phyloP scores from a whole-genome alignment of 106 monocot species.

The Hemerocallis citrina region DNA sequence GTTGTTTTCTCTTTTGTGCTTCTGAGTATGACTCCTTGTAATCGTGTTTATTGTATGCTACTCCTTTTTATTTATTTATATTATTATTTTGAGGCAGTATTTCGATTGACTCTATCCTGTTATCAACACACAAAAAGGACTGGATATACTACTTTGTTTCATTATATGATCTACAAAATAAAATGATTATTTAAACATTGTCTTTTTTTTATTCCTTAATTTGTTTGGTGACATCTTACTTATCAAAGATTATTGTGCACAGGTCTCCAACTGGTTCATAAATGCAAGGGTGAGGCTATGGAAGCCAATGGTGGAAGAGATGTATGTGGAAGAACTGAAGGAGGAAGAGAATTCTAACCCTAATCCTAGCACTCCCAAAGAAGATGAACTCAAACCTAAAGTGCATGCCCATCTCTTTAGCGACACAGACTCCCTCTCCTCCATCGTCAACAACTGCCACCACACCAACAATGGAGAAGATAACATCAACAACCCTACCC shows the following conservation, averaged over 20 bases:
- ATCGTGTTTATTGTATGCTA: too few species aligned
- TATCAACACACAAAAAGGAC: neutral
- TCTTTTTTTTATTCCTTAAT: neutral
- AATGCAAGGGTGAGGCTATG: constrained; percentile 78
- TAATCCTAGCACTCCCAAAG: constrained; percentile 17
- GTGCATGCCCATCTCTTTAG: neutral
- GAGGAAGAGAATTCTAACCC: constrained; percentile 22
- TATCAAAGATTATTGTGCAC: neutral
- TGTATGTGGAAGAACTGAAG: constrained; percentile 83
- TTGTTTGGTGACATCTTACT: too few species aligned
- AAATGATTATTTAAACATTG: neutral
- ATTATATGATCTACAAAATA: neutral
- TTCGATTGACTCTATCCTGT: too few species aligned
- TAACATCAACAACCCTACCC: neutral
- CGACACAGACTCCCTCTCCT: constrained; percentile 21
- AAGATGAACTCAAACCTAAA: constrained; percentile 10
- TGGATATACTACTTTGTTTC: neutral
- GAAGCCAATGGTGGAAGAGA: constrained; percentile 98
- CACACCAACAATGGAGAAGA: too few species aligned
- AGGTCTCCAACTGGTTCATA: constrained; percentile 83
- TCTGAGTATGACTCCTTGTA: too few species aligned
- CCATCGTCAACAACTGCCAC: constrained; percentile 13
- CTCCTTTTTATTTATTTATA: too few species aligned
- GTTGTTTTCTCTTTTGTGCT: too few species aligned
- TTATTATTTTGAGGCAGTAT: too few species aligned